Evolutionary conservation across 495 filamentous ascomycete species (phyloP), one percentile per base, ranked within the genome.

Genomic region (Penicillium flavigenum): DNA sequence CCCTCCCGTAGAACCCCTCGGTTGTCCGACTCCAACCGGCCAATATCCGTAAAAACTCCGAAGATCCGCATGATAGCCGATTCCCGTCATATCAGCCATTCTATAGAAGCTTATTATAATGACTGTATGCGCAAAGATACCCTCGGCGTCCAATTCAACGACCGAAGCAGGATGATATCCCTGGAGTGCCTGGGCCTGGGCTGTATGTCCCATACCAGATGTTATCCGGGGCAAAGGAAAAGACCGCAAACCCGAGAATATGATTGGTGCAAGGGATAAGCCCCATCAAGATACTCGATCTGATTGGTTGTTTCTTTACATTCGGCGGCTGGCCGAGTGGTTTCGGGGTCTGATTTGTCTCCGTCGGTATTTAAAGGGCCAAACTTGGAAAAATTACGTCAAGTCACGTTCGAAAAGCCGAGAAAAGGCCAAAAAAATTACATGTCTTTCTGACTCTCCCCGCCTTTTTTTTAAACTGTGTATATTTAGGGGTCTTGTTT

Each of bases 291-390:
- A 3, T 7, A 36, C 24, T 11, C 11, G 4, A 7, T 10, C 0
- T 65, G 61, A 65, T 67, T 69, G 65, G 65, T 20, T 43, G 9
- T 2, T 7, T 14, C 22, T 26, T 52, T 44, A 39, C 6, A 17
- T 39, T 39, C 36, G 24, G 47, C 59, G 62, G 51, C 9, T 47
- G 59, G 62, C 57, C 63, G 61, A 67, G 59, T 63, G 63, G 58
- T 42, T 62, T 75, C 70, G 72, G 73, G 58, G 70, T 65, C 65
- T 73, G 69, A 73, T 73, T 67, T 75, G 70, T 68, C 64, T 69
- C 72, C 74, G 63, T 63, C 43, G 67, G 60, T 62, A 62, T 63
- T 65, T 44, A 59, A 53, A 57, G 59, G 57, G 5, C 46, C 56
- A 62, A 61, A 26, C 24, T 26, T 26, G 24, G 24, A 26, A 26